phyloP scores from a whole-genome alignment of 106 monocot genomes.

The Gastrodia elata region DNA sequence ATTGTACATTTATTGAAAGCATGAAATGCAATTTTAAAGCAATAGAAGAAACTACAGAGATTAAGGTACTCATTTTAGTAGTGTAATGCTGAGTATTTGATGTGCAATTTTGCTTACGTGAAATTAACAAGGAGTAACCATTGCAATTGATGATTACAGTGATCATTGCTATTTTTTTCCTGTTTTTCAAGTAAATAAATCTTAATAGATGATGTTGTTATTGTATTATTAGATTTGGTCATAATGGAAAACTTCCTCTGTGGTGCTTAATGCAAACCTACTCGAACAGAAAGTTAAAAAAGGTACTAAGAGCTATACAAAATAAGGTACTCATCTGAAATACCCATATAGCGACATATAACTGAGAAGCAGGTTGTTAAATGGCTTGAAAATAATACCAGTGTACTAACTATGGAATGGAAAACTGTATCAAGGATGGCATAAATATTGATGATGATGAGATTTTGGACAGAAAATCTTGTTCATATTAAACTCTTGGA shows the following conservation, averaged over 20 bases:
- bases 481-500: background rate
- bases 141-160: constrained; percentile 1
- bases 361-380: background rate
- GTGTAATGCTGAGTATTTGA: background rate
- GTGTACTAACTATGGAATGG: background rate
- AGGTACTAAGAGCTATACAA: background rate
- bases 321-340: background rate
- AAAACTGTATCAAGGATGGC: background rate
- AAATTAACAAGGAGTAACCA: background rate
- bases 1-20: background rate
- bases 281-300: background rate
- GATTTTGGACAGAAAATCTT: background rate
- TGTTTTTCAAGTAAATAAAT: background rate
- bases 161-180: background rate
- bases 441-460: background rate
- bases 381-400: background rate
- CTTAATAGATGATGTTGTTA: background rate
- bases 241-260: background rate
- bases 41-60: background rate
- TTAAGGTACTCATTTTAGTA: background rate
- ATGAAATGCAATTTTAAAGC: background rate
- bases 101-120: background rate
- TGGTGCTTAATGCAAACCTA: background rate
- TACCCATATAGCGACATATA: background rate
- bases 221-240: background rate